phyloP scores from a whole-genome alignment of 1,139 yeast genomes.

The Saccharomycopsis hybrid region DNA sequence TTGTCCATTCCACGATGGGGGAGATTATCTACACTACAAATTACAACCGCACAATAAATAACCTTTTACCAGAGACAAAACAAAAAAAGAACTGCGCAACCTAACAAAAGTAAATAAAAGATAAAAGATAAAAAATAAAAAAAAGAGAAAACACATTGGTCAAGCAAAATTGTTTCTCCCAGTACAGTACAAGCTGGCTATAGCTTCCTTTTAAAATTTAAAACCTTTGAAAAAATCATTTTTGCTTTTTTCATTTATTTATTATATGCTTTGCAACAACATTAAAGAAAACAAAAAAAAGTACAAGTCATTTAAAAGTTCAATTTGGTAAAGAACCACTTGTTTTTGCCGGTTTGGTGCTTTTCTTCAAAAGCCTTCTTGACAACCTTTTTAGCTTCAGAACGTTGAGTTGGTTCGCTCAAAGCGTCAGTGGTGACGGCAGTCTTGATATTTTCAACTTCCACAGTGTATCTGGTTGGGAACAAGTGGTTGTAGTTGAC shows the following conservation, averaged over 20 bases:
- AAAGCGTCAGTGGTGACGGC: conserved; percentile 90
- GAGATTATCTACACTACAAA: no score
- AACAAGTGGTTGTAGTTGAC: conserved; percentile 99
- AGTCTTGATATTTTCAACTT: conserved; percentile 91
- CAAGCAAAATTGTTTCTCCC: not conserved
- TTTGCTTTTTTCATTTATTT: no score
- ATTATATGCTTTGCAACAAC: not conserved
- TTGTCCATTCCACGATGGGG: no score
- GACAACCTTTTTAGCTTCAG: conserved; percentile 98
- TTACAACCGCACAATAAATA: no score
- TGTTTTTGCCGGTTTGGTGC: conserved; percentile 99
- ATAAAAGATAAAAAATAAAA: conserved; percentile 4
- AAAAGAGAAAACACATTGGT: not conserved
- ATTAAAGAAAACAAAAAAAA: conserved; percentile 1
- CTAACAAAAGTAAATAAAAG: not conserved
- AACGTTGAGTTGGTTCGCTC: conserved; percentile 97
- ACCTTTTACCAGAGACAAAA: no score
- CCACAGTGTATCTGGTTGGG: conserved; percentile 99
- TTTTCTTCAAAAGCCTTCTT: conserved; percentile 99
- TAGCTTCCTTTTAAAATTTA: no score
- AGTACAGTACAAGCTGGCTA: no score
- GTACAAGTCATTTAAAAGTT: conserved; percentile 60
- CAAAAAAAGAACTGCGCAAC: no score
- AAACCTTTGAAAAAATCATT: no score
- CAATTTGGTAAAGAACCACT: conserved; percentile 99